Evolutionary conservation across 176 grass and related monocot genomes (phyloP), one percentile per base, ranked within the genome.

Genomic region (Poa pratensis): DNA sequence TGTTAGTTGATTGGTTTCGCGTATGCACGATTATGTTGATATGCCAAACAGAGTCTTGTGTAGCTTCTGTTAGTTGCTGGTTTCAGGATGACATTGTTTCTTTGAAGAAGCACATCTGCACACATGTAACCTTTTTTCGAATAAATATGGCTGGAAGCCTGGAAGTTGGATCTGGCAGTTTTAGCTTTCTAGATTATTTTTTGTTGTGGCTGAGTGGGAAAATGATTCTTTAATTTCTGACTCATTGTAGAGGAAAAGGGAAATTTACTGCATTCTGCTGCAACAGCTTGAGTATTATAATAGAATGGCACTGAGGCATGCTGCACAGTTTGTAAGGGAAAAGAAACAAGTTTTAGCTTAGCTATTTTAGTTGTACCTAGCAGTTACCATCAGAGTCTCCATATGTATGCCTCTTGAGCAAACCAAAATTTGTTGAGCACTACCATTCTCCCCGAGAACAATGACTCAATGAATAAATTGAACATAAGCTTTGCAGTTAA

Each of bases 301-400:
- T 72, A 45, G 22, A 48, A 73, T 39, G 6, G n/a, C 42, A 73
- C n/a, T 48, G 23, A 48, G 46, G 51, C 52, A 3, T 32, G 72
- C 26, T 11, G 24, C 46, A 52, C 26, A 50, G 16, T 51, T 75
- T 50, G 48, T 52, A 52, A 18, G 46, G 64, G 16, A 75, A 75
- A 52, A 75, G 24, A 75, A 75, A 75, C 72, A 75, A 52, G 46
- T 51, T 30, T 51, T 75, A 6, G 16, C 52, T 30, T 52, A 52
- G 72, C 6, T 26, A 75, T 46, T 52, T 73, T 52, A 28, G 16
- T 52, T 10, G 69, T 30, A 73, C 45, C 26, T 73, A 52, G 15
- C 3, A 75, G 45, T 50, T 52, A 28, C 27, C 49, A 75, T 75
- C 26, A 53, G 8, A 34, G 20, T 75, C 28, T 42, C 9, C 10